A percentile compares a stretch with the other conserved stretches of the same genome.
Evolutionary conservation across 495 filamentous ascomycete species (phyloP).

Genomic region (Astrothelium subdiscretum): DNA sequence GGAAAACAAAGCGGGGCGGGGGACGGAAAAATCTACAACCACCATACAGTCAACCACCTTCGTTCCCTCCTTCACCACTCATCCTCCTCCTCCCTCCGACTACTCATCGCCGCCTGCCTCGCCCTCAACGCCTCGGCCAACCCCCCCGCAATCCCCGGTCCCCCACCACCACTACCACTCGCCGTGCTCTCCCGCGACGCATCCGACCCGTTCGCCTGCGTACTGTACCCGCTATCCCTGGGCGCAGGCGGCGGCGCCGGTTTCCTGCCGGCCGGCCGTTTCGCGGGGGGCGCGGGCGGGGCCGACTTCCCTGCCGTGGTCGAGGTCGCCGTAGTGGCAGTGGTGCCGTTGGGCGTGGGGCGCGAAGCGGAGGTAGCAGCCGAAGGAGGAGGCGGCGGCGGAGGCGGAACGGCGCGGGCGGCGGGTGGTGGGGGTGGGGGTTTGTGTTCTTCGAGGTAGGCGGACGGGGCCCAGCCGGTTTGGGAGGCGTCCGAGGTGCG

Average conservation of each 20-base stretch:
- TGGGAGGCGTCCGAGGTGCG: conserved; percentile 49
- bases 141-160: conserved; percentile 55
- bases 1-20: no score
- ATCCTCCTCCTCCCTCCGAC: conserved; percentile 53
- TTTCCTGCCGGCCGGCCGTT: conserved; percentile 67
- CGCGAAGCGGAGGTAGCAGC: conserved; percentile 29
- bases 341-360: conserved; percentile 40
- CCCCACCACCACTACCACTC: conserved; percentile 42
- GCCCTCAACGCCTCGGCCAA: conserved; percentile 72
- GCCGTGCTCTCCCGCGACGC: conserved; percentile 51
- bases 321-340: conserved; percentile 34
- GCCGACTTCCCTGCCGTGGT: conserved; percentile 49
- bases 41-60: no score
- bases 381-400: conserved; percentile 46
- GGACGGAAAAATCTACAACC: no score
- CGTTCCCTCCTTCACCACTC: conserved; percentile 38
- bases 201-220: conserved; percentile 46
- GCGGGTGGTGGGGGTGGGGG: conserved; percentile 30
- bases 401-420: conserved; percentile 35
- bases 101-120: conserved; percentile 59
- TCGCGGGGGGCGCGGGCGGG: conserved; percentile 74
- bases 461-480: conserved; percentile 87
- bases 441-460: conserved; percentile 76
- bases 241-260: conserved; percentile 50
- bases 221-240: conserved; percentile 35